phyloP scores from a whole-genome alignment of 2,329 filamentous ascomycete genomes.

The Diaporthe sp. region DNA sequence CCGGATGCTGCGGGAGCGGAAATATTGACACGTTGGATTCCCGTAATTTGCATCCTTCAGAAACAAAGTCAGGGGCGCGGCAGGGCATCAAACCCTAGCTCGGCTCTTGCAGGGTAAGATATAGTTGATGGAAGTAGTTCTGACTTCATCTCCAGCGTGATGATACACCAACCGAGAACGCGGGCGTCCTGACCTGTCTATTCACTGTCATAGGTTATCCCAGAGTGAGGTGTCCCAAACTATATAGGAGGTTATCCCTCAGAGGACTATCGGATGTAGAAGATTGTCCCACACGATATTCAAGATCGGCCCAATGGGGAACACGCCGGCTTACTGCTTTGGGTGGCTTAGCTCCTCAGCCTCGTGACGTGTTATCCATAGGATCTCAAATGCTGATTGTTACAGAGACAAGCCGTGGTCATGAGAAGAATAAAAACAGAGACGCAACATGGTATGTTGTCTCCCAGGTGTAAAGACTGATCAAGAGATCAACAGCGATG shows the following conservation, averaged over 20 bases:
- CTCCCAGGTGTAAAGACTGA: neutral
- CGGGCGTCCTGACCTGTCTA: neutral
- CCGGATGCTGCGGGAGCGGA: constrained; percentile 24
- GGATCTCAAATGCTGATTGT: neutral
- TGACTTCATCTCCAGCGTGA: neutral
- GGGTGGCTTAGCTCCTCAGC: constrained; percentile 14
- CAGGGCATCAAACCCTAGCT: neutral
- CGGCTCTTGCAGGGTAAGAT: neutral
- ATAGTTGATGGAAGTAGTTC: neutral
- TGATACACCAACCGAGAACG: neutral
- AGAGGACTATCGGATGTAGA: neutral
- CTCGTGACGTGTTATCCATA: neutral
- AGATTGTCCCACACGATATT: neutral
- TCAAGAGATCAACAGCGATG: constrained; percentile 44
- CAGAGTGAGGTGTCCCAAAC: neutral
- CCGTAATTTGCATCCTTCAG: constrained; percentile 31
- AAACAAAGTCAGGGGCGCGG: neutral
- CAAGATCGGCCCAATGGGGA: neutral
- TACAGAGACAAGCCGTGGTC: neutral
- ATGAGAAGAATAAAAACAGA: neutral
- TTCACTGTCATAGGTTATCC: neutral
- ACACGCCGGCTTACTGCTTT: neutral
- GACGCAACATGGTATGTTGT: neutral
- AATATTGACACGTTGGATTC: constrained; percentile 30
- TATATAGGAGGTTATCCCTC: neutral